Base-by-base conservation (phyloP, 1,139 yeast species). In the Blastobotrys malaysiensis region DNA sequence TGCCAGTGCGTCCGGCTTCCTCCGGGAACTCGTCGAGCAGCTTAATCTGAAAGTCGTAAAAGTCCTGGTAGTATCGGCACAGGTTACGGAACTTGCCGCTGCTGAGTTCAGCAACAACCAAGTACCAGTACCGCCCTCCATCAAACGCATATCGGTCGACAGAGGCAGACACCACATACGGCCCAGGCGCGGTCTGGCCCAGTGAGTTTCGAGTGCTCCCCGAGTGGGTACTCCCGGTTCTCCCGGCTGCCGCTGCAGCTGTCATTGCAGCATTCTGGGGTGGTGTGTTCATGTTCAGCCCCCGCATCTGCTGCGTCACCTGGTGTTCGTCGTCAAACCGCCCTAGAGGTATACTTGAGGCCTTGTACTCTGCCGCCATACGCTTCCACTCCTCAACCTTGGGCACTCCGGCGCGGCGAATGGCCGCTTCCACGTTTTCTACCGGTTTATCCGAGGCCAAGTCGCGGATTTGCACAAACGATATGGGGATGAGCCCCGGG, bases 301-400 rank as follows among this genome's bases (percentile, higher is more conserved):
- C 39, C 7, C 16, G 43, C 45, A 50, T 53, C 43, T 46, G 52
- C 44, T 54, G 57, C 11, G 24, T 47, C 16, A 50, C 49, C 39
- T 46, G 50, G n/a, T n/a, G n/a, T n/a, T 61, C 62, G 49, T 69
- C 71, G 43, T 74, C 77, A 46, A 75, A 67, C 45, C 68, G 65
- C 13, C 93, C 91, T 51, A 93, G 77, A 1, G 93, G 86, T 55
- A 90, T 89, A 50, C 95, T 83, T 58, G 91, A 84, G 7, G 97
- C 97, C 73, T 93, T 93, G 70, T 93, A 95, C 67, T 83, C 88
- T 4, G 97, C 96, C 31, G 95, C 91, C 64, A 82, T 83, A 54
- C 81, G 82, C 71, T 93, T 93, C 99, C 99, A 93, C 67, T 90
- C 95, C 62, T 90, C 97, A 11, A 93, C 97, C 1, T 91, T 83